phyloP scores from a whole-genome alignment of 495 filamentous ascomycete genomes.

The Delitschia confertaspora region DNA sequence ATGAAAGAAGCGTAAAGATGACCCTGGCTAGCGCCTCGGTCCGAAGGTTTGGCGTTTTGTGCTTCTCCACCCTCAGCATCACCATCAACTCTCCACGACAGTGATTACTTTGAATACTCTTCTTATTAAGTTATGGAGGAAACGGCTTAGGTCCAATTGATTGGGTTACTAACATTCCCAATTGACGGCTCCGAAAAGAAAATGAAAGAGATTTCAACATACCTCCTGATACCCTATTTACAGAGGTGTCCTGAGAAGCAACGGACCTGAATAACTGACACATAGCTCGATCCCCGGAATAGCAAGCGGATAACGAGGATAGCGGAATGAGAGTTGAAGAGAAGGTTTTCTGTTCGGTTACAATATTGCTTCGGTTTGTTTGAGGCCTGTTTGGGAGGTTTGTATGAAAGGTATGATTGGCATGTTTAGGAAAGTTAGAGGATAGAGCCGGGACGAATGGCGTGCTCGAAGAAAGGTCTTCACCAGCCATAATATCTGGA shows the following conservation, averaged over 20 bases:
- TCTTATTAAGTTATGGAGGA: too few relatives aligned
- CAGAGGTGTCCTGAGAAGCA: constrained; percentile 16
- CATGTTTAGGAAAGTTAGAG: neutral
- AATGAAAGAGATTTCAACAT: too few relatives aligned
- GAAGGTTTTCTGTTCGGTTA: constrained; percentile 1
- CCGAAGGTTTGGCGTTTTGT: too few relatives aligned
- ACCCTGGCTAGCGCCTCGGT: constrained; percentile 20
- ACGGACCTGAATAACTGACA: constrained; percentile 12
- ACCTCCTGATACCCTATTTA: neutral
- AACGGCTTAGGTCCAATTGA: too few relatives aligned
- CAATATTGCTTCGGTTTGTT: neutral
- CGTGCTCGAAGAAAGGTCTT: neutral
- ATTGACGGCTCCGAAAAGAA: too few relatives aligned
- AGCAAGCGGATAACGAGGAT: constrained; percentile 11
- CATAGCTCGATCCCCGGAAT: constrained; percentile 13
- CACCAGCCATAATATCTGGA: neutral
- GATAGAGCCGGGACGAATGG: too few relatives aligned
- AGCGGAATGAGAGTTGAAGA: constrained; percentile 1
- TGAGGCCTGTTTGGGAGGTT: neutral
- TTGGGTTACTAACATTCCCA: too few relatives aligned
- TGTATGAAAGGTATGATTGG: neutral
- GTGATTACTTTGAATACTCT: too few relatives aligned
- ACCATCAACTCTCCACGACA: too few relatives aligned
- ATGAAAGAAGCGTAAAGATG: too few relatives aligned
- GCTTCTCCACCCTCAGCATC: too few relatives aligned